Conservation (phyloP, 2,329 filamentous ascomycete species). For the Stagonosporopsis rhizophila region DNA sequence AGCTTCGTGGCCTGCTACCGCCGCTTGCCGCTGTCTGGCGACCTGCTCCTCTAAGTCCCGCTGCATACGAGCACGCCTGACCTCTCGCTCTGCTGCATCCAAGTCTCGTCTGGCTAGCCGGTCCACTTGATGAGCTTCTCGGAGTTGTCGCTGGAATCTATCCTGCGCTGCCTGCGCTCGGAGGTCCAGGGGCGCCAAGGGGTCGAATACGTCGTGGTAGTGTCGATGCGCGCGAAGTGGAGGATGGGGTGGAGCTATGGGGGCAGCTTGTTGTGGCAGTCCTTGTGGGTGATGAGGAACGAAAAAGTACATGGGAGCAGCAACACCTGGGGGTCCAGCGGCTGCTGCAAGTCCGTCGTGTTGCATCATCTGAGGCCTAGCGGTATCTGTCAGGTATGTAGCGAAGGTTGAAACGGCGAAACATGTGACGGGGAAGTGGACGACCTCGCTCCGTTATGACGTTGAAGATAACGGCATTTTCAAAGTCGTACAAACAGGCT, state of each 20-base stretch:
- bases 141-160: conserved; percentile 1
- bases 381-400: background rate
- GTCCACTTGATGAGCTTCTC: background rate
- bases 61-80: background rate
- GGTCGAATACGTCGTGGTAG: background rate
- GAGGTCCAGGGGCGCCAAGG: background rate
- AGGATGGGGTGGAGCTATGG: background rate
- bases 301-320: background rate
- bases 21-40: no score
- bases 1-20: no score
- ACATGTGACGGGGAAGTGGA: background rate
- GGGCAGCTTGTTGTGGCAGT: background rate
- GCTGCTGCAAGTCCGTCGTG: conserved; percentile 1
- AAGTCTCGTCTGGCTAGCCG: background rate
- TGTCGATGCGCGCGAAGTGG: background rate
- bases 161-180: background rate
- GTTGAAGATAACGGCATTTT: background rate
- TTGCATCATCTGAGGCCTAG: conserved; percentile 2
- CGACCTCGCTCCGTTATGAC: background rate
- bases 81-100: background rate
- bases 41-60: background rate
- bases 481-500: background rate
- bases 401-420: background rate
- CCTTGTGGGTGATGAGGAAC: background rate
- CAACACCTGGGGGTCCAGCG: background rate